Evolutionary conservation across 148 eudicot species (phyloP).

Genomic region (Pouteria glomerata): DNA sequence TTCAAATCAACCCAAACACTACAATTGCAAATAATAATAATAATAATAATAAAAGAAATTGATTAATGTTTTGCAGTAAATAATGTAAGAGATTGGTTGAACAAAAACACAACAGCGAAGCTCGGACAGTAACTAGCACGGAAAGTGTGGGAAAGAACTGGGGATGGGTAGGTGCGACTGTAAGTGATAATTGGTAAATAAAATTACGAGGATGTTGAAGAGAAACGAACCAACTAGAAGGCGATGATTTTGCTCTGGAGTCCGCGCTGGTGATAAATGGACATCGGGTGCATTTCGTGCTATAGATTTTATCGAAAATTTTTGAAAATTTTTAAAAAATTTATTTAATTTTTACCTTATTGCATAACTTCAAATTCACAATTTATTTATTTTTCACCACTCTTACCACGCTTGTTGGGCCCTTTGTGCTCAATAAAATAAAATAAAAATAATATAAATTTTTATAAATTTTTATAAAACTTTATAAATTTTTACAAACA

Average conservation of each 20-base stretch:
- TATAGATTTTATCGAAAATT: not conserved
- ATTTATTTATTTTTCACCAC: too few relatives aligned
- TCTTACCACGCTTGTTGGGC: too few relatives aligned
- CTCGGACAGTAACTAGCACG: not conserved
- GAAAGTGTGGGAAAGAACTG: not conserved
- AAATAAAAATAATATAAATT: too few relatives aligned
- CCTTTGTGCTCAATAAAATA: too few relatives aligned
- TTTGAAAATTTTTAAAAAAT: too few relatives aligned
- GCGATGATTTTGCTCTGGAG: not conserved
- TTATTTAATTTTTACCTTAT: too few relatives aligned
- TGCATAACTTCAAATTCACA: too few relatives aligned
- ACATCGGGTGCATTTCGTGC: too few relatives aligned
- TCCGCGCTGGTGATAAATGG: not conserved
- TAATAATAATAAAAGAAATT: too few relatives aligned
- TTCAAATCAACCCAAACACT: not conserved
- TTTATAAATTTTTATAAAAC: too few relatives aligned
- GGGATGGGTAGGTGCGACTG: too few relatives aligned
- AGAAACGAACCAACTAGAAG: not conserved
- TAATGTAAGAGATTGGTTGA: not conserved
- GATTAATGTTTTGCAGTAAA: not conserved
- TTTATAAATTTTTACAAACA: too few relatives aligned
- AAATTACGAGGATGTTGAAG: not conserved
- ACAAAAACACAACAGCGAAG: not conserved
- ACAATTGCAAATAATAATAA: not conserved
- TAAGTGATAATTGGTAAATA: not conserved